Percentiles rank a stretch among this genome's conserved stretches.
Evolutionary conservation across 1,139 yeast species (phyloP).

Genomic region (Candida labiduridarum): DNA sequence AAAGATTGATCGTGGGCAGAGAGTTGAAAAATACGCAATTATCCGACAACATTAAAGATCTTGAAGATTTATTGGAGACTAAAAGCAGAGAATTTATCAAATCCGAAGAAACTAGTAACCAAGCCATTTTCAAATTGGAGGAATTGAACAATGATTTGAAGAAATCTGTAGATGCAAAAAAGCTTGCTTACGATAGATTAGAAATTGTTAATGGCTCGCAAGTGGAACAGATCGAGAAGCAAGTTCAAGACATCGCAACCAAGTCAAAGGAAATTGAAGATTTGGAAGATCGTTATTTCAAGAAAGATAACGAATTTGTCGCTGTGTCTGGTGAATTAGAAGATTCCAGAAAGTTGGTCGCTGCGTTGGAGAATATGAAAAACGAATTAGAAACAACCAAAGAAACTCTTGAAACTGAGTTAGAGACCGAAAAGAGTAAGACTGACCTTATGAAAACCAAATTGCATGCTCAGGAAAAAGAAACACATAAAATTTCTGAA

Average conservation of each 20-base stretch:
- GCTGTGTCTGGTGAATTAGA: slow-evolving; percentile 10
- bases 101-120: slow-evolving; percentile 12
- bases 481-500: not conserved
- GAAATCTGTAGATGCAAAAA: slow-evolving; percentile 5
- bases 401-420: slow-evolving; percentile 5
- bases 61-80: slow-evolving; percentile 8
- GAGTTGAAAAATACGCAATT: slow-evolving; percentile 24
- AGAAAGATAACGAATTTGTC: slow-evolving; percentile 8
- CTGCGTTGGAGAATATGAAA: slow-evolving; percentile 9
- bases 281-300: slow-evolving; percentile 6
- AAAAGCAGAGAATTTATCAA: slow-evolving; percentile 6
- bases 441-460: not conserved
- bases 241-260: slow-evolving; percentile 2
- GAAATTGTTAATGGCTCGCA: slow-evolving; percentile 7
- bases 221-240: slow-evolving; percentile 10
- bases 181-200: slow-evolving; percentile 5
- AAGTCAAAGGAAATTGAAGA: slow-evolving; percentile 1
- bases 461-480: slow-evolving; percentile 2
- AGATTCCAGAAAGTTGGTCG: slow-evolving; percentile 6
- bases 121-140: slow-evolving; percentile 12
- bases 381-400: slow-evolving; percentile 8
- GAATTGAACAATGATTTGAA: slow-evolving; percentile 1
- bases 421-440: slow-evolving; percentile 5
- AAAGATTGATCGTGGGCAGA: slow-evolving; percentile 28
- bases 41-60: slow-evolving; percentile 10